Base-by-base conservation (phyloP, 2,329 filamentous ascomycete species). In the Exophiala bonariae region DNA sequence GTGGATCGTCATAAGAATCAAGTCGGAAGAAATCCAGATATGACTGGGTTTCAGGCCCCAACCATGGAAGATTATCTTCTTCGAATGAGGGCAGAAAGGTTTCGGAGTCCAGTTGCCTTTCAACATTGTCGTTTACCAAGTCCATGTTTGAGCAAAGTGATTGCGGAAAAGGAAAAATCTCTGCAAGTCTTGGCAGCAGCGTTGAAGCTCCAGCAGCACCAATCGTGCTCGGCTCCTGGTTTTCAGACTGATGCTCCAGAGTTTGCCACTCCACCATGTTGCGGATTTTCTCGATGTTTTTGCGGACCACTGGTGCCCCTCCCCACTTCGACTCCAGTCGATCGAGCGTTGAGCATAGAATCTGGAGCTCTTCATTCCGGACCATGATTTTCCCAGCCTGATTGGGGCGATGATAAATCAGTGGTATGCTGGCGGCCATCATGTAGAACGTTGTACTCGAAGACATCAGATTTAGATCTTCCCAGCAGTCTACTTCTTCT, bases 381-480 rank as follows among this genome's bases (percentile, higher is more conserved):
- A 7, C 14, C 20, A 13, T 19, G 20, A 16, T 22, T 26, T 26
- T 19, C 1, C 14, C 17, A n/a, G 39, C n/a, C 8, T 8, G 18
- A 6, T 36, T 14, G 1, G 30, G 32, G 13, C 31, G 30, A 26
- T 44, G 20, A 18, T 44, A 36, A 5, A 44, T 9, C 14, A 36
- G 11, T 11, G 41, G 41, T n/a, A 44, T 36, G 2, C 20, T 17
- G 32, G 31, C 31, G 17, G 31, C 41, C 41, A 44, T 44, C 2
- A 44, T 17, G 20, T 36, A 44, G 7, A 18, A 44, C 9, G 41
- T 44, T 9, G 41, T 35, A 18, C 11, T 22, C 16, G 41, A 44
- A 9, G 41, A 44, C 41, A 44, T 44, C 4, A 32, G 36, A 20
- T 32, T 44, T 31, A 44, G 14, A 26, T 45, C 42, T 11, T 45